These are phyloP conservation scores for Diaporthe capsici DNA, from an alignment of 2,329 filamentous ascomycete genomes.

Conservation along the genomic window DNA sequence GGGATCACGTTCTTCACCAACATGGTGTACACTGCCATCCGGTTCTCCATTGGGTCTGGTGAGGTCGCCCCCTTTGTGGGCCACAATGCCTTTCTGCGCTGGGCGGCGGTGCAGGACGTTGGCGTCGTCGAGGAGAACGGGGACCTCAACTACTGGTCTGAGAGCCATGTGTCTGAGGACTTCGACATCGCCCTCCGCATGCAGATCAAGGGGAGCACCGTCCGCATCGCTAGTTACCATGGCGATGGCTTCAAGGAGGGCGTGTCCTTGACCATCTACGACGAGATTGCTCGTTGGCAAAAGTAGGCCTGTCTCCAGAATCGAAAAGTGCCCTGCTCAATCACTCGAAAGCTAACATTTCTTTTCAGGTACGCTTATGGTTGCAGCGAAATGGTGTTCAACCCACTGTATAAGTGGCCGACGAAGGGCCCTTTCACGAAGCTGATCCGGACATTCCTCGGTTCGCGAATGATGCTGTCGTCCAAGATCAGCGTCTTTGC, in stretches of 20 bases:
- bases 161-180: slow-evolving; percentile 82
- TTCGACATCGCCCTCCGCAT: slow-evolving; percentile 82
- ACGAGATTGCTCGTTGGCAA: slow-evolving; percentile 80
- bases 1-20: slow-evolving; percentile 85
- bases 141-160: slow-evolving; percentile 76
- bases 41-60: slow-evolving; percentile 78
- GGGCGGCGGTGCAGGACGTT: slow-evolving; percentile 62
- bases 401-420: slow-evolving; percentile 74
- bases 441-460: slow-evolving; percentile 73
- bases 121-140: slow-evolving; percentile 65
- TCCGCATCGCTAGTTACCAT: slow-evolving; percentile 78
- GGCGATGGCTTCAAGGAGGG: slow-evolving; percentile 80
- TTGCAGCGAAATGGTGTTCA: slow-evolving; percentile 79
- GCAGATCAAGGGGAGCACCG: slow-evolving; percentile 76
- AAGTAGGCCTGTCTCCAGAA: too few species aligned
- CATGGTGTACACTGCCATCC: slow-evolving; percentile 81
- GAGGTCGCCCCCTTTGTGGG: slow-evolving; percentile 83
- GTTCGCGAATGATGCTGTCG: slow-evolving; percentile 72
- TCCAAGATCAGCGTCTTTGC: slow-evolving; percentile 80
- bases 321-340: too few species aligned
- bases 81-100: slow-evolving; percentile 82
- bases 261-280: slow-evolving; percentile 80
- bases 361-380: slow-evolving; percentile 76
- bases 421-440: slow-evolving; percentile 74
- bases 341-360: too few species aligned